phyloP scores from a whole-genome alignment of 768 basidiomycete species.

The Dioszegia aurantiaca region DNA sequence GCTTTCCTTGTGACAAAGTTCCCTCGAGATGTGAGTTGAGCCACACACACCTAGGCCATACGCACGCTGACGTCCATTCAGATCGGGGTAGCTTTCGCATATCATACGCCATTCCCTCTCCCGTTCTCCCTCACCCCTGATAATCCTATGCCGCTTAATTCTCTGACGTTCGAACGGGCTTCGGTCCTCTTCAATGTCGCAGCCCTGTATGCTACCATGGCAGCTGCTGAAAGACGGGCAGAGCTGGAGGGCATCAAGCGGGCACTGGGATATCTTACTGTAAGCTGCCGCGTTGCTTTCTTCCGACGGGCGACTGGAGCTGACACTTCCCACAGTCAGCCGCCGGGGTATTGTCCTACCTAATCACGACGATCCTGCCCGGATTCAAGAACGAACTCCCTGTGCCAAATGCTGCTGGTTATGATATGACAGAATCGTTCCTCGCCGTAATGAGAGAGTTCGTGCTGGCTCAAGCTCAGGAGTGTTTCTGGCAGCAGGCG shows the following conservation, averaged over 20 bases:
- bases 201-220: constrained; percentile 79
- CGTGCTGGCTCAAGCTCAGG: constrained; percentile 91
- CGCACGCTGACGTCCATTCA: constrained; percentile 15
- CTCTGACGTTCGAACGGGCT: constrained; percentile 77
- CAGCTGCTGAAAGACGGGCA: constrained; percentile 54
- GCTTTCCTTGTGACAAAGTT: constrained; percentile 78
- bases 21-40: constrained; percentile 63
- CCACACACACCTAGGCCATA: background rate
- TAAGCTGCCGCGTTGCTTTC: constrained; percentile 8
- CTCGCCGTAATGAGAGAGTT: constrained; percentile 66
- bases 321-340: constrained; percentile 31
- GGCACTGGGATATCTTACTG: constrained; percentile 57
- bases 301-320: background rate
- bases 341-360: constrained; percentile 45
- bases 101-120: constrained; percentile 68
- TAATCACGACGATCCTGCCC: constrained; percentile 43
- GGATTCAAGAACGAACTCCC: constrained; percentile 38
- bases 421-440: constrained; percentile 67
- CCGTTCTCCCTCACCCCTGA: constrained; percentile 49
- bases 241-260: constrained; percentile 76
- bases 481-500: constrained; percentile 93
- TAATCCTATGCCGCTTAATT: constrained; percentile 65
- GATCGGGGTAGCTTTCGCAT: constrained; percentile 56
- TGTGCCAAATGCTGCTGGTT: constrained; percentile 41
- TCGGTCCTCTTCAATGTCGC: constrained; percentile 80